Evolutionary conservation across 768 basidiomycete species (phyloP).

Genomic region (Macrolepiota albuminosa): DNA sequence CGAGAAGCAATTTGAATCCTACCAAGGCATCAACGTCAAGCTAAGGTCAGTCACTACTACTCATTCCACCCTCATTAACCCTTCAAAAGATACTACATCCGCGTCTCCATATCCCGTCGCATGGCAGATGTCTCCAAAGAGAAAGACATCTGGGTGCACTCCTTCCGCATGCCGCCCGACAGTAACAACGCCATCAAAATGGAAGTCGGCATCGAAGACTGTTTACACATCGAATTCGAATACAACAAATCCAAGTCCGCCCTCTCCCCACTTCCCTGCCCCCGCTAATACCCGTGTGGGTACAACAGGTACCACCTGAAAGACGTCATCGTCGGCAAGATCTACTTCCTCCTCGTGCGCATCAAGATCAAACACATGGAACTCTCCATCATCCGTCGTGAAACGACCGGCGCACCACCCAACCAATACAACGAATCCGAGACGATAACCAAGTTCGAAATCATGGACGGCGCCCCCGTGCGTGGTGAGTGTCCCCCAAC

Average conservation of each 20-base stretch:
- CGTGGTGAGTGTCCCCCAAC: conserved; percentile 49
- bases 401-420: conserved; percentile 96
- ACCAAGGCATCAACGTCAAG: conserved; percentile 98
- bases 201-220: conserved; percentile 99
- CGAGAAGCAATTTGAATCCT: conserved; percentile 98
- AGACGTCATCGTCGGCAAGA: conserved; percentile 99
- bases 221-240: conserved; percentile 98
- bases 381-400: conserved; percentile 93
- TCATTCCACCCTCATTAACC: not conserved
- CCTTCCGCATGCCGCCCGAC: conserved; percentile 97
- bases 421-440: conserved; percentile 99
- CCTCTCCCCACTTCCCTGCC: not conserved
- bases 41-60: conserved; percentile 56
- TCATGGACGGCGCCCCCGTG: conserved; percentile 99
- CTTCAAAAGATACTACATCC: conserved; percentile 68
- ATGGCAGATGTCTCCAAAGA: conserved; percentile 95
- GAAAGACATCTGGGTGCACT: conserved; percentile 96
- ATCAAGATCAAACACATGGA: conserved; percentile 99
- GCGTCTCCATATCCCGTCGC: conserved; percentile 84
- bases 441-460: conserved; percentile 99
- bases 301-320: conserved; percentile 87
- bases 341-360: conserved; percentile 96
- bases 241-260: conserved; percentile 98
- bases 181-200: conserved; percentile 98
- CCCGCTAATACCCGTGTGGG: not conserved